These are phyloP conservation scores for Serpula lacrymans DNA, from an alignment of 768 basidiomycete genomes.

Conservation along the genomic window DNA sequence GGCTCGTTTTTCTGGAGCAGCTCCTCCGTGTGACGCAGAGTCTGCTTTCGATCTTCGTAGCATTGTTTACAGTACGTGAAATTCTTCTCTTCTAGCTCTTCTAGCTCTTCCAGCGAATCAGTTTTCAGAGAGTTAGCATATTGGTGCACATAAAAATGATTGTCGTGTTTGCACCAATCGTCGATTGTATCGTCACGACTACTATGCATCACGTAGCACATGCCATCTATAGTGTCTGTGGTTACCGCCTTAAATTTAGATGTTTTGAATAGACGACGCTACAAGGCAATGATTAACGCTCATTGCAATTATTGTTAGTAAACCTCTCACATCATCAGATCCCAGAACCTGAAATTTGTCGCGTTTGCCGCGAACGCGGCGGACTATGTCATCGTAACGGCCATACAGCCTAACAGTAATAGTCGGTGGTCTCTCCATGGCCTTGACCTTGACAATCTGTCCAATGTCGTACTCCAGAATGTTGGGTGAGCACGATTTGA, in stretches of 20 bases:
- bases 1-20: slow-evolving; percentile 38
- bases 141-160: slow-evolving; percentile 57
- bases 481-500: slow-evolving; percentile 32
- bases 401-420: slow-evolving; percentile 41
- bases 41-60: slow-evolving; percentile 25
- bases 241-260: slow-evolving; percentile 20
- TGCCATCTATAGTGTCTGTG: slow-evolving; percentile 47
- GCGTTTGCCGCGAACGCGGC: slow-evolving; percentile 11
- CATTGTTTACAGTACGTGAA: slow-evolving; percentile 43
- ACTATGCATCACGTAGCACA: slow-evolving; percentile 46
- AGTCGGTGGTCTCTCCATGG: slow-evolving; percentile 21
- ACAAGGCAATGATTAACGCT: slow-evolving; percentile 10
- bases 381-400: slow-evolving; percentile 41
- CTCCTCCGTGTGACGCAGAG: slow-evolving; percentile 23
- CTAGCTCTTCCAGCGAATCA: slow-evolving; percentile 17
- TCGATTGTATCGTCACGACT: slow-evolving; percentile 27
- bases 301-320: slow-evolving; percentile 4
- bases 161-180: slow-evolving; percentile 45
- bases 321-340: slow-evolving; percentile 41
- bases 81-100: slow-evolving; percentile 20
- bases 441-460: slow-evolving; percentile 45
- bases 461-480: slow-evolving; percentile 46
- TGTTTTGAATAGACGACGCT: slow-evolving; percentile 42
- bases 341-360: slow-evolving; percentile 14
- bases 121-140: slow-evolving; percentile 16